Percentiles rank a stretch among this genome's conserved stretches.
phyloP scores from a whole-genome alignment of 1,284 basidiomycete genomes.

The Cutaneotrichosporon cavernicola region DNA sequence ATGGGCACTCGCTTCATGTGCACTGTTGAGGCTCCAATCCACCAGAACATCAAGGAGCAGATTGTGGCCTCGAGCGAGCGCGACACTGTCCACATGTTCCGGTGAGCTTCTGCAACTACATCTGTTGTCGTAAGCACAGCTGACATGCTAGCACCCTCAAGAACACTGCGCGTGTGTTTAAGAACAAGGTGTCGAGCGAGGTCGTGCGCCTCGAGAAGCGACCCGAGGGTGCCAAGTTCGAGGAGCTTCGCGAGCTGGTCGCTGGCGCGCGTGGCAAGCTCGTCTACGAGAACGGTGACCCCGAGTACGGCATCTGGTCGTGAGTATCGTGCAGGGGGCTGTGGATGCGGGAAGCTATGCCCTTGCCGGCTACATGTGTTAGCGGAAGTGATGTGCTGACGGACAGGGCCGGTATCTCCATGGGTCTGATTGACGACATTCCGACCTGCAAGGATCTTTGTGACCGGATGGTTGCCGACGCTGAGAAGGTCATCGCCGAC shows the following conservation, averaged over 20 bases:
- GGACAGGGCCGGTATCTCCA: conserved; percentile 64
- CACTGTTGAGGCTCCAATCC: conserved; percentile 67
- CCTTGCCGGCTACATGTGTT: not conserved
- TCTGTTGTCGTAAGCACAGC: not conserved
- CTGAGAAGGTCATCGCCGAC: conserved; percentile 67
- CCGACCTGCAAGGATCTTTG: conserved; percentile 78
- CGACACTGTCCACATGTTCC: conserved; percentile 83
- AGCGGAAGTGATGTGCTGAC: not conserved
- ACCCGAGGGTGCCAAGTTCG: conserved; percentile 81
- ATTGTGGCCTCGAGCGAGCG: conserved; percentile 79
- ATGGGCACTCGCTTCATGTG: conserved; percentile 61
- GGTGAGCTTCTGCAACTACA: conserved; percentile 46
- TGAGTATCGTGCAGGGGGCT: conserved; percentile 23
- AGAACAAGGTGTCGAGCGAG: conserved; percentile 58
- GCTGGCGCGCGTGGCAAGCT: conserved; percentile 66
- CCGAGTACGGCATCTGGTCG: conserved; percentile 82
- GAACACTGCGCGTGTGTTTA: conserved; percentile 87
- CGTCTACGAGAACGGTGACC: conserved; percentile 82
- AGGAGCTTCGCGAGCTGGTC: conserved; percentile 78
- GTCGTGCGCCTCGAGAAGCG: conserved; percentile 77
- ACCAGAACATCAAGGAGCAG: conserved; percentile 84
- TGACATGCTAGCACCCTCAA: conserved; percentile 58
- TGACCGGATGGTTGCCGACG: conserved; percentile 70
- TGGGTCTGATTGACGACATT: conserved; percentile 83
- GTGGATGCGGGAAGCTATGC: not conserved